Conservation (phyloP, 2,329 filamentous ascomycete species). For the Nannizziopsis barbatae region DNA sequence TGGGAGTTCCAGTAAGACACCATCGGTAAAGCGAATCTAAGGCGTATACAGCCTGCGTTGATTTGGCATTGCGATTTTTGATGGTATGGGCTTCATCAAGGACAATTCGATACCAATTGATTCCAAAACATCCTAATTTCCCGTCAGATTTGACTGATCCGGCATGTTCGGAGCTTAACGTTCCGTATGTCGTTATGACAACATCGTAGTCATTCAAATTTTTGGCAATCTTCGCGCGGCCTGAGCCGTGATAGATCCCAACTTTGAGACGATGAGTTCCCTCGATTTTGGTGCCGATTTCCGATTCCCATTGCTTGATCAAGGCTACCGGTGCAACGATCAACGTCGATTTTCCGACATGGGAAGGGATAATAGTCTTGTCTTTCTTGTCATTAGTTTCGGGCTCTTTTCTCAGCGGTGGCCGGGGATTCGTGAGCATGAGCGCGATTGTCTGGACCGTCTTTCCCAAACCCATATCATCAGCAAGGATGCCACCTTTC, state of each 20-base stretch:
- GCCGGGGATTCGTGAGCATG: constrained; percentile 70
- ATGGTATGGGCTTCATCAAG: constrained; percentile 96
- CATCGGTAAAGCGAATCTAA: constrained; percentile 79
- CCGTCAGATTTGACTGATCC: constrained; percentile 56
- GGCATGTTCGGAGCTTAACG: constrained; percentile 80
- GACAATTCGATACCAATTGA: constrained; percentile 92
- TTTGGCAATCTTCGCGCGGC: constrained; percentile 64
- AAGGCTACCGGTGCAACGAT: constrained; percentile 87
- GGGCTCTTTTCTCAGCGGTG: constrained; percentile 46
- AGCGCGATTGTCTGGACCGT: constrained; percentile 88
- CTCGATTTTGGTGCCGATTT: constrained; percentile 73
- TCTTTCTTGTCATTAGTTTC: constrained; percentile 25
- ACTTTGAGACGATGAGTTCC: constrained; percentile 62
- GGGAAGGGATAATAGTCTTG: constrained; percentile 52
- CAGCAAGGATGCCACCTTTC: constrained; percentile 87
- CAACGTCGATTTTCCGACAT: constrained; percentile 66
- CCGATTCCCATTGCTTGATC: constrained; percentile 93
- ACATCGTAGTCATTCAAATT: constrained; percentile 81
- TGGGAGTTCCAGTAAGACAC: constrained; percentile 91
- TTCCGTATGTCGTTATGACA: constrained; percentile 94
- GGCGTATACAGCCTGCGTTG: constrained; percentile 82
- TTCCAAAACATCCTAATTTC: constrained; percentile 74
- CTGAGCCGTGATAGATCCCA: constrained; percentile 80
- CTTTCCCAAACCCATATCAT: constrained; percentile 93
- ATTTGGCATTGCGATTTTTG: constrained; percentile 95